A percentile compares a stretch with the other conserved stretches of the same genome.
These are phyloP conservation scores for Irpex sp. DNA, from an alignment of 1,284 basidiomycete genomes.

Conservation along the genomic window DNA sequence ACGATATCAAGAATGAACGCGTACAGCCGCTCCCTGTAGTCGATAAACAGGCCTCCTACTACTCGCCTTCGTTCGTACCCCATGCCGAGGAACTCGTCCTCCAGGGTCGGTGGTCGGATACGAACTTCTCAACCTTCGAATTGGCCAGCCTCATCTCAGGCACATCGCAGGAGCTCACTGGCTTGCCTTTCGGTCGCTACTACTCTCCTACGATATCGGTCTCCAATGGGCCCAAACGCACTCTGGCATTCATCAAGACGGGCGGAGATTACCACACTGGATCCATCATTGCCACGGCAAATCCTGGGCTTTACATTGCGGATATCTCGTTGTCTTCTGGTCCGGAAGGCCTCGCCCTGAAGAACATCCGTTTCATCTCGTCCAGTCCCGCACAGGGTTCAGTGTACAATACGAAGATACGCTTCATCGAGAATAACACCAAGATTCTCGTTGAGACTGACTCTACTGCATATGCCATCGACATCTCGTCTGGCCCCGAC, in stretches of 20 bases:
- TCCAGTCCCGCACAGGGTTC: constrained; percentile 16
- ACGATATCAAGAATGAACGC: constrained; percentile 31
- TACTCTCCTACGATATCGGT: constrained; percentile 50
- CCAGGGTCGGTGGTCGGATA: constrained; percentile 65
- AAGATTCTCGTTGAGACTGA: constrained; percentile 57
- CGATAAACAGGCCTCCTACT: constrained; percentile 46
- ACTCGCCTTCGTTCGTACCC: constrained; percentile 61
- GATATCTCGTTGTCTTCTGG: constrained; percentile 46
- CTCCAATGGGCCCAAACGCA: constrained; percentile 35
- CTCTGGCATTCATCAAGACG: constrained; percentile 59
- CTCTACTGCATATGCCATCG: constrained; percentile 45
- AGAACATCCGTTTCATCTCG: constrained; percentile 21
- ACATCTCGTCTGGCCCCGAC: constrained; percentile 42
- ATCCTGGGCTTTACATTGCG: constrained; percentile 57
- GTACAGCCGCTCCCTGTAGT: constrained; percentile 42
- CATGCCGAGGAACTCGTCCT: constrained; percentile 41
- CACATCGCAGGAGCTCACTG: constrained; percentile 42
- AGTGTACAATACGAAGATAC: constrained; percentile 31
- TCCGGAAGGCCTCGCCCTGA: constrained; percentile 14
- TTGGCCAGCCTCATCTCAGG: constrained; percentile 47
- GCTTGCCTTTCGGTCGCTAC: constrained; percentile 60
- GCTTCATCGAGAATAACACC: constrained; percentile 44
- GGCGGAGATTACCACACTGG: constrained; percentile 56
- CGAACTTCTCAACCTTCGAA: constrained; percentile 57
- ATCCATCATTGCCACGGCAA: constrained; percentile 55